Base-by-base conservation (phyloP, 2,329 filamentous ascomycete genomes). In the Aspergillus flavus region DNA sequence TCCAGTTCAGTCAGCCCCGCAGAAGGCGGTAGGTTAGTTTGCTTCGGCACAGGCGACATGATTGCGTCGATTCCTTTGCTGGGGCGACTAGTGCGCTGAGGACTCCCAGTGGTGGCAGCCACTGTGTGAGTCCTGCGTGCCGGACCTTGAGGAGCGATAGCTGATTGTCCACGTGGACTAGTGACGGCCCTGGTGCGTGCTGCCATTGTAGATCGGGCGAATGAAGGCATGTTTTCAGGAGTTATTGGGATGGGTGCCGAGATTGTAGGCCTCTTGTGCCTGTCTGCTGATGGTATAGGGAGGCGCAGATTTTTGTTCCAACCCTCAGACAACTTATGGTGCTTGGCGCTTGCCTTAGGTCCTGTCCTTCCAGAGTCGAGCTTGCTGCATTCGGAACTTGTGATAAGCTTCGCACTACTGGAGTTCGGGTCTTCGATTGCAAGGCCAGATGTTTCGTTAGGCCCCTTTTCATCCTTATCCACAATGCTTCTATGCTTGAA, bases 71-170 rank as follows among this genome's bases (percentile, higher is more conserved):
- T 23, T 32, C 53, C 36, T 36, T 46, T 54, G 28, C 58, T 32
- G 11, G 45, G 39, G 19, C 54, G 61, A 39, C 30, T 30, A 23
- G 61, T n/a, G 28, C 61, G 62, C 23, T 64, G 65, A 11, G 66
- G 68, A 41, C 66, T 69, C 5, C 66, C 68, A 34, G 63, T 68
- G 6, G 69, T 67, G n/a, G 62, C 57, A n/a, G 64, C 57, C 41
- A 57, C 50, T 9, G 61, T 43, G 41, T 64, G 61, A n/a, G 46
- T 45, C 28, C 63, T 62, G 32, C 63, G 67, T 16, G 39, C 14
- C 4, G 57, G 67, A 14, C 34, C 12, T 5, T 67, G 63, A 11
- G 56, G 57, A 7, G 43, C 34, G 52, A 21, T 46, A 6, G 62
- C 41, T 16, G 45, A 39, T 53, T 54, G 57, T n/a, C 12, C 45